Evolutionary conservation across 2,329 filamentous ascomycete species (phyloP).

Genomic region (Talaromyces sp.): DNA sequence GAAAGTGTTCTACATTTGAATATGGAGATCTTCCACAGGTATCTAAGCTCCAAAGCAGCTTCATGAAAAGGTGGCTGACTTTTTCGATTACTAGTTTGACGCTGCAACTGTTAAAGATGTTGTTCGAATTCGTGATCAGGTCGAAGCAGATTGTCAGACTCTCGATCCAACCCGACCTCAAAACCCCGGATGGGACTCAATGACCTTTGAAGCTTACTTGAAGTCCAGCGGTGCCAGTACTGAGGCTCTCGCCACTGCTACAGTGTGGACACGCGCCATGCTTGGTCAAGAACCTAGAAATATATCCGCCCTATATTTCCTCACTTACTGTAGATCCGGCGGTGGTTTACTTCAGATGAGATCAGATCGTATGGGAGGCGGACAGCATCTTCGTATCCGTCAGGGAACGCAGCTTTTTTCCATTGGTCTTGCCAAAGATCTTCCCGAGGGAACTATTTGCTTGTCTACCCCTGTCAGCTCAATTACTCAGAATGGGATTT

Average conservation of each 20-base stretch:
- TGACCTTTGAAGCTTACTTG: conserved; percentile 3
- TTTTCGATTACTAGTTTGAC: not conserved
- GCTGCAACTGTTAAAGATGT: not conserved
- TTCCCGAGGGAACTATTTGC: conserved; percentile 23
- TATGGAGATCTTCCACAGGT: conserved; percentile 20
- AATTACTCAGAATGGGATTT: conserved; percentile 3
- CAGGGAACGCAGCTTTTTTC: conserved; percentile 48
- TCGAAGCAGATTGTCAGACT: not conserved
- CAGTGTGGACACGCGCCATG: conserved; percentile 50
- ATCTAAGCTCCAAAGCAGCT: not conserved
- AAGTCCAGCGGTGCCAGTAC: not conserved
- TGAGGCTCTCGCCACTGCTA: not conserved
- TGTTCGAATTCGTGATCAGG: not conserved
- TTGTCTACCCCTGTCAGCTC: conserved; percentile 20
- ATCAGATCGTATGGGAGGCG: conserved; percentile 52
- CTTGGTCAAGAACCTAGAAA: conserved; percentile 50
- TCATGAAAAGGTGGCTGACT: not conserved
- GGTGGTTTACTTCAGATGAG: conserved; percentile 53
- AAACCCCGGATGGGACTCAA: not conserved
- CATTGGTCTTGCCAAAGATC: conserved; percentile 16
- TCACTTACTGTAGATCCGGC: conserved; percentile 54
- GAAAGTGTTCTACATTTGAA: conserved; percentile 22
- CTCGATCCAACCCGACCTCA: not conserved
- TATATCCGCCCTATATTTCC: conserved; percentile 52
- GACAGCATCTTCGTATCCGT: conserved; percentile 50